Base-by-base conservation (phyloP, 352 stramenopile species). In the Globisporangium mamillatum region DNA sequence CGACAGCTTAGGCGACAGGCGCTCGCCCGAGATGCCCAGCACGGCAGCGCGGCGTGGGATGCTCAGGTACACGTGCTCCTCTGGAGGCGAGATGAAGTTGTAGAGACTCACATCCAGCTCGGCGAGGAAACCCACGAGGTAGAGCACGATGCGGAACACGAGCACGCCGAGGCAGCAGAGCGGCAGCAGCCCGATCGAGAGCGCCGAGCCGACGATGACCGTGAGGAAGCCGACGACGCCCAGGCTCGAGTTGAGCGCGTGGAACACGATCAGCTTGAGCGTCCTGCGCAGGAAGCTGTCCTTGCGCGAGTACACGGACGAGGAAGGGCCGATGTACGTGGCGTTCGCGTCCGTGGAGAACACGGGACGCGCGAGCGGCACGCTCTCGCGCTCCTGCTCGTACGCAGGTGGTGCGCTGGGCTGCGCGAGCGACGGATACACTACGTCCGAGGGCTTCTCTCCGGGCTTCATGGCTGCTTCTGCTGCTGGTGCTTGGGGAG, bases 61-160 rank as follows among this genome's bases (percentile, higher is more conserved):
- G 60, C 68, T 77, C 38, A 80, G 64, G 57, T 75, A 88, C 54
- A 92, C 81, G 57, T 81, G 78, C 25, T 88, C 73, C 46, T 81
- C 69, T 10, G 74, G 63, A 25, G 81, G 74, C 27, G 83, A 80
- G 53, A 86, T 79, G 67, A 86, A 90, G 79, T 91, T 91, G 75
- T 76, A 77, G 48, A 92, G 76, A 46, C 65, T 67, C 32, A 88
- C 80, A 54, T 92, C 84, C 61, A 88, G 66, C 55, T 87, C 76
- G 2, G 84, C 78, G 54, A 92, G 70, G 41, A 83, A 78, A 9
- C 75, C 73, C 22, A 89, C 76, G 24, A 88, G 61, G 50, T 72
- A 80, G 46, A 89, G 72, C 66, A 88, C 65, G 41, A 86, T 65
- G 32, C 77, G 78, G 73, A 92, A 88, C 29, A 87, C 65, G 4